Evolutionary conservation across 345 rosid species (phyloP).

Genomic region (Clarkia xantiana): DNA sequence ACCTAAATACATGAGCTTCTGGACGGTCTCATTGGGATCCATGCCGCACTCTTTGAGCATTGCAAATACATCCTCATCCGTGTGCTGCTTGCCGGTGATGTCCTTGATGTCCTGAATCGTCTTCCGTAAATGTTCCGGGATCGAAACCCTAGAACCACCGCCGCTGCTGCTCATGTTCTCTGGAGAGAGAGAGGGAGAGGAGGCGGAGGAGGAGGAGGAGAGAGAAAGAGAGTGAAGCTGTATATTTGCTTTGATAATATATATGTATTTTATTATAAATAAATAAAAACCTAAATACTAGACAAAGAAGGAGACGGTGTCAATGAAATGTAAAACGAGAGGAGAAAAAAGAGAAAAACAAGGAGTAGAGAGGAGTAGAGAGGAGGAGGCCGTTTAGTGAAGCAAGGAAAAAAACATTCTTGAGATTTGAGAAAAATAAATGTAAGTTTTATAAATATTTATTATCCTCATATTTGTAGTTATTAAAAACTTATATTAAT

Average conservation of each 20-base stretch:
- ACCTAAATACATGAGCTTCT: slow-evolving; percentile 71
- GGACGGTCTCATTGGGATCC: slow-evolving; percentile 82
- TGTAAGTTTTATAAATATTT: too few species aligned
- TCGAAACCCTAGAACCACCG: slow-evolving; percentile 34
- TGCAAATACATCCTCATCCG: slow-evolving; percentile 67
- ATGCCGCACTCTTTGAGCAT: slow-evolving; percentile 49
- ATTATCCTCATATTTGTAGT: too few species aligned
- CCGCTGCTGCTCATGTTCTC: slow-evolving; percentile 36
- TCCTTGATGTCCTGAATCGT: slow-evolving; percentile 64
- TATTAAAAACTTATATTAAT: too few species aligned
- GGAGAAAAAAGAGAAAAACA: too few species aligned
- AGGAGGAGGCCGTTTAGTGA: too few species aligned
- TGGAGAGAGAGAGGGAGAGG: slow-evolving; percentile 8
- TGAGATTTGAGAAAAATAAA: too few species aligned
- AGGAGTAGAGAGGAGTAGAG: too few species aligned
- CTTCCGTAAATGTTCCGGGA: slow-evolving; percentile 34
- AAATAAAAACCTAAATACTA: too few species aligned
- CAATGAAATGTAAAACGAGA: too few species aligned
- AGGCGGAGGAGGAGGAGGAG: slow-evolving; percentile 3
- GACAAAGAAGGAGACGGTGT: too few species aligned
- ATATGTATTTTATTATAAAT: too few species aligned
- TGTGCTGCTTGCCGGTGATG: slow-evolving; percentile 60
- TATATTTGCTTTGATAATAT: neutral
- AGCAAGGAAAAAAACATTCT: too few species aligned
- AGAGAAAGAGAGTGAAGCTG: slow-evolving; percentile 2